A percentile compares a stretch with the other conserved stretches of the same genome.
Conservation (phyloP, 768 basidiomycete genomes). For the Hericium alpestre region DNA sequence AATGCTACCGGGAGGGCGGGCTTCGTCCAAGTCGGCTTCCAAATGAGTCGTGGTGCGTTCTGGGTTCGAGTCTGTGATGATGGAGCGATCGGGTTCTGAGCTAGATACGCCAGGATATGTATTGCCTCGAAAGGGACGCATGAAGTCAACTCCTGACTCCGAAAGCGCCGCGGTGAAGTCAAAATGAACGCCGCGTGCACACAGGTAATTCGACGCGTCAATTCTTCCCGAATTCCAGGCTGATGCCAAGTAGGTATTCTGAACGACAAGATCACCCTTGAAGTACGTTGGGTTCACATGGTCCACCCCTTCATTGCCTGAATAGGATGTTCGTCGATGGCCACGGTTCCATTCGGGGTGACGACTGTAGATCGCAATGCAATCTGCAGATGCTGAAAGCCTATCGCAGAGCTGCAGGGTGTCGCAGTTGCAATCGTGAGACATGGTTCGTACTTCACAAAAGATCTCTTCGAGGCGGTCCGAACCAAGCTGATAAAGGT, state of each 20-base stretch:
- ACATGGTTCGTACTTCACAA: no score
- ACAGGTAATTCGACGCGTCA: not conserved
- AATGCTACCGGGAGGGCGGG: not conserved
- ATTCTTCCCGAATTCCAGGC: not conserved
- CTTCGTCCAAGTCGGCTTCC: not conserved
- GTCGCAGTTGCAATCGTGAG: no score
- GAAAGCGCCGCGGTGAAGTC: not conserved
- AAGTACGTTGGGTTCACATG: not conserved
- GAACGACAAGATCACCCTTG: not conserved
- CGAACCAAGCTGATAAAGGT: no score
- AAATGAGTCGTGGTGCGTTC: not conserved
- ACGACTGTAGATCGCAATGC: not conserved
- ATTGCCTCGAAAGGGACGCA: not conserved
- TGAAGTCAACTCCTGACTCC: not conserved
- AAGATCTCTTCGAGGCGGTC: no score
- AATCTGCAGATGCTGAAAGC: not conserved
- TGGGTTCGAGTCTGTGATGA: not conserved
- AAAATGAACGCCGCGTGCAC: not conserved
- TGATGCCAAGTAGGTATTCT: not conserved
- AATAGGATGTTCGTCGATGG: not conserved
- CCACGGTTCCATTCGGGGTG: not conserved
- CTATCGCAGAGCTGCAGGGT: not conserved
- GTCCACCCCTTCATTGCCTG: not conserved
- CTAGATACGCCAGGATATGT: not conserved
- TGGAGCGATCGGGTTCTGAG: not conserved